Base-by-base conservation (phyloP, 441 rosid species). In the Bocquillonia castaneifolia region DNA sequence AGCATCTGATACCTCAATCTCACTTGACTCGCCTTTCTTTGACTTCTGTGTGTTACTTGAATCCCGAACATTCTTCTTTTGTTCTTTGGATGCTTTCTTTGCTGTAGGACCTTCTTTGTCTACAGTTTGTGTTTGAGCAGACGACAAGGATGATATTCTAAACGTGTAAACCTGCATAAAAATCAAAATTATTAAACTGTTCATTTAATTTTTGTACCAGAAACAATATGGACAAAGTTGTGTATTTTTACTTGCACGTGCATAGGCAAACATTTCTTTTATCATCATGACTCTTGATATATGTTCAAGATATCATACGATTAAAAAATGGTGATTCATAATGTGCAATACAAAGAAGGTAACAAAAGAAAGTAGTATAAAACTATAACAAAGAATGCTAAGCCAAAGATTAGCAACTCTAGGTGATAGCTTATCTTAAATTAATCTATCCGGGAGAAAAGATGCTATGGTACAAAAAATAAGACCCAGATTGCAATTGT, bases 121-220 rank as follows among this genome's bases (percentile, higher is more conserved):
- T 8, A 10, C 29, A 20, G 29, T 23, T 39, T 15, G 53, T 26
- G 45, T 55, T 42, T 23, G 36, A 67, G 63, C 34, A 10, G 65
- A 63, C 25, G 9, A 10, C 45, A 64, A 45, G 1, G 82, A 75
- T 50, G 74, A 45, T 68, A 64, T 76, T 76, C 78, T 82, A 54
- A 82, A 76, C 57, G 72, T 76, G 71, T 83, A 77, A 56, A 82
- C 54, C 88, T 85, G 80, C 76, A 76, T 15, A 50, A 15, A 15
- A 66, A 14, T 39, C 20, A 0, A 51, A 40, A 10, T 29, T 28
- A 53, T 23, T 51, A 55, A 29, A 25, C 17, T 37, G 14, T 13
- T 22, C 17, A 22, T 13, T 10, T 20, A 26, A n/a, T 12, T 1
- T 22, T 28, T 44, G 18, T 15, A 63, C 42, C 37, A 15, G 3